These are phyloP conservation scores for Crithidia fasciculata DNA, from an alignment of 208 protist genomes.

Conservation along the genomic window DNA sequence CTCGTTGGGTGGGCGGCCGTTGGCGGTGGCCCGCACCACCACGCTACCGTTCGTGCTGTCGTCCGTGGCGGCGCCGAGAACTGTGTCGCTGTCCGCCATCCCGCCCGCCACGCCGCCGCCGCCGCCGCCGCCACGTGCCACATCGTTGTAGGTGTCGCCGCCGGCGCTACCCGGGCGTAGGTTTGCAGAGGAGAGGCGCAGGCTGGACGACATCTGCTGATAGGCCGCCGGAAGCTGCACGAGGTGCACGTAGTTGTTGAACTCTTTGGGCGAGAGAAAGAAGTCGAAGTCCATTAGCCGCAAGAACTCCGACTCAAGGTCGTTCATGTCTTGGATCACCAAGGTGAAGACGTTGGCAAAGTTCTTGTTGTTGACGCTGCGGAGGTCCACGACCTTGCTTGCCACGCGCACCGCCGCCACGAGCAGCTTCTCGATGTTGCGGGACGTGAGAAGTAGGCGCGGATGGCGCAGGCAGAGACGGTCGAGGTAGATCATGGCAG, in stretches of 20 bases:
- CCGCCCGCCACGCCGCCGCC: neutral
- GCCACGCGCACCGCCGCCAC: conserved; percentile 76
- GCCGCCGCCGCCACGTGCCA: neutral
- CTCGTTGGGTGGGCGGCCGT: neutral
- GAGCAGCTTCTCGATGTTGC: conserved; percentile 78
- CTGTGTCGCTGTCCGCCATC: neutral
- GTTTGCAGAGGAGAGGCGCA: conserved; percentile 25
- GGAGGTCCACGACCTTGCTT: conserved; percentile 86
- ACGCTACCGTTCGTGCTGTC: neutral
- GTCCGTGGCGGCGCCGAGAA: neutral
- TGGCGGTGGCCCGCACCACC: neutral
- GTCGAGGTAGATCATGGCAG: conserved; percentile 82
- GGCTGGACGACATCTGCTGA: conserved; percentile 27
- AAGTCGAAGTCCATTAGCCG: conserved; percentile 80
- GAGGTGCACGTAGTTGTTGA: conserved; percentile 64
- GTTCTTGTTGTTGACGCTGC: conserved; percentile 89
- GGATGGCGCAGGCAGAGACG: conserved; percentile 69
- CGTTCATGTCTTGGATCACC: conserved; percentile 69
- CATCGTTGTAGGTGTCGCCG: neutral
- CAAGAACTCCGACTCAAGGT: conserved; percentile 74
- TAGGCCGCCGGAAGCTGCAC: conserved; percentile 41
- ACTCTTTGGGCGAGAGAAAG: conserved; percentile 76
- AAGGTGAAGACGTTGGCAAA: conserved; percentile 79
- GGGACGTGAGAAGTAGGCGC: conserved; percentile 57
- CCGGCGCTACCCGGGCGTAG: conserved; percentile 1